Evolutionary conservation across 768 basidiomycete genomes (phyloP).

Genomic region (Boletales sp.): DNA sequence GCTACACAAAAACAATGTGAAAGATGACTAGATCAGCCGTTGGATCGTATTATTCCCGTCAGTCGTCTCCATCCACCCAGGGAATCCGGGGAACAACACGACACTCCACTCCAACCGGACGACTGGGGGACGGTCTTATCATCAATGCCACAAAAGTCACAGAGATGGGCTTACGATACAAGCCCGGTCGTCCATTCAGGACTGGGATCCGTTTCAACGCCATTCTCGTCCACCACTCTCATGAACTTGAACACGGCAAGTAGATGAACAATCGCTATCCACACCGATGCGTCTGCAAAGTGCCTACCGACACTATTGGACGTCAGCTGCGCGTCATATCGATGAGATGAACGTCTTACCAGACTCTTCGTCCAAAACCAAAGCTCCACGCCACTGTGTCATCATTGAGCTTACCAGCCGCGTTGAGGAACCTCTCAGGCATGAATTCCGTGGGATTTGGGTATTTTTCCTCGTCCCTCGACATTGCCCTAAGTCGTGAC

Average conservation of each 20-base stretch:
- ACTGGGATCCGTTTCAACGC: slow-evolving; percentile 21
- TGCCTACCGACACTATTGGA: slow-evolving; percentile 23
- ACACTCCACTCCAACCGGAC: slow-evolving; percentile 28
- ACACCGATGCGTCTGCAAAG: slow-evolving; percentile 31
- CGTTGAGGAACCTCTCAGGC: slow-evolving; percentile 27
- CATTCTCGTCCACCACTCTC: slow-evolving; percentile 26
- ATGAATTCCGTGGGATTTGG: slow-evolving; percentile 24
- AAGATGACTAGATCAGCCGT: slow-evolving; percentile 9
- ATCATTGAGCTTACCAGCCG: slow-evolving; percentile 22
- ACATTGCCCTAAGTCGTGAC: slow-evolving; percentile 25
- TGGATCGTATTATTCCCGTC: slow-evolving; percentile 8
- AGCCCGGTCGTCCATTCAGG: slow-evolving; percentile 29
- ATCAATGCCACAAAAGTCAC: not conserved
- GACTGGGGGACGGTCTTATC: slow-evolving; percentile 12
- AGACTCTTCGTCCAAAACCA: slow-evolving; percentile 30
- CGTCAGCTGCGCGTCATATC: slow-evolving; percentile 1
- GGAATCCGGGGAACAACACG: slow-evolving; percentile 23
- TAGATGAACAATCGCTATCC: slow-evolving; percentile 29
- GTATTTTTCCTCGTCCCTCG: slow-evolving; percentile 24
- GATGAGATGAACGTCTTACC: slow-evolving; percentile 8
- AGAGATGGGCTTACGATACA: slow-evolving; percentile 19
- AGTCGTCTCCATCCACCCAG: slow-evolving; percentile 13
- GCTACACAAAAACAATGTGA: too few relatives aligned
- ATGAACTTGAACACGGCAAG: slow-evolving; percentile 28
- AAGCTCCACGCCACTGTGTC: slow-evolving; percentile 23